Evolutionary conservation across 2,329 filamentous ascomycete species (phyloP).

Genomic region (Cladosporium sphaerospermum): DNA sequence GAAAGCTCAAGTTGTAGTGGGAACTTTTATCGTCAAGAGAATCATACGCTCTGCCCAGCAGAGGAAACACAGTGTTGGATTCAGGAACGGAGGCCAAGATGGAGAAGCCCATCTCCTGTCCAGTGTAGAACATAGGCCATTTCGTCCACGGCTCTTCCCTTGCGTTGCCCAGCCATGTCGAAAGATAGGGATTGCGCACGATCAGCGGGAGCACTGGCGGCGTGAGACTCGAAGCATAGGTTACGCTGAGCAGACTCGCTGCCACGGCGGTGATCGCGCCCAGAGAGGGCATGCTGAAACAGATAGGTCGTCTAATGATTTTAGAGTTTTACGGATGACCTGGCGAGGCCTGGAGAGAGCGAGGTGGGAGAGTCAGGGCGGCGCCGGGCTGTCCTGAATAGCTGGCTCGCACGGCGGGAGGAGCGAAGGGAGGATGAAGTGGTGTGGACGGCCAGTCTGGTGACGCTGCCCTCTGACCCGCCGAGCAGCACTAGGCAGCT

Average conservation of each 20-base stretch:
- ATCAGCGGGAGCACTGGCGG: slow-evolving; percentile 48
- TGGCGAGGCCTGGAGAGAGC: neutral
- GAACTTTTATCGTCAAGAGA: slow-evolving; percentile 46
- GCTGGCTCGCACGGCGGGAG: neutral
- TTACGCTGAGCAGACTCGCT: slow-evolving; percentile 28
- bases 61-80: slow-evolving; percentile 55
- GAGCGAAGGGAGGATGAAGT: neutral
- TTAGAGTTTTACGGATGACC: slow-evolving; percentile 1
- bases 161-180: slow-evolving; percentile 56
- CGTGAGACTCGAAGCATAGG: slow-evolving; percentile 47
- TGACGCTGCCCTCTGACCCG: neutral
- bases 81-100: slow-evolving; percentile 57
- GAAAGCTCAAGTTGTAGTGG: slow-evolving; percentile 51
- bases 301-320: neutral
- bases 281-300: slow-evolving; percentile 17
- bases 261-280: slow-evolving; percentile 16
- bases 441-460: slow-evolving; percentile 2
- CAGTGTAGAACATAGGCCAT: slow-evolving; percentile 85
- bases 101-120: slow-evolving; percentile 57
- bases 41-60: slow-evolving; percentile 61
- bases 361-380: slow-evolving; percentile 2
- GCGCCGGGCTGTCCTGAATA: slow-evolving; percentile 9
- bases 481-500: neutral
- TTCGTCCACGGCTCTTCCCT: slow-evolving; percentile 69
- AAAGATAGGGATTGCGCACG: slow-evolving; percentile 47